Conservation (phyloP, 2,329 filamentous ascomycete genomes). For the Trichoderma citrinoviride region DNA sequence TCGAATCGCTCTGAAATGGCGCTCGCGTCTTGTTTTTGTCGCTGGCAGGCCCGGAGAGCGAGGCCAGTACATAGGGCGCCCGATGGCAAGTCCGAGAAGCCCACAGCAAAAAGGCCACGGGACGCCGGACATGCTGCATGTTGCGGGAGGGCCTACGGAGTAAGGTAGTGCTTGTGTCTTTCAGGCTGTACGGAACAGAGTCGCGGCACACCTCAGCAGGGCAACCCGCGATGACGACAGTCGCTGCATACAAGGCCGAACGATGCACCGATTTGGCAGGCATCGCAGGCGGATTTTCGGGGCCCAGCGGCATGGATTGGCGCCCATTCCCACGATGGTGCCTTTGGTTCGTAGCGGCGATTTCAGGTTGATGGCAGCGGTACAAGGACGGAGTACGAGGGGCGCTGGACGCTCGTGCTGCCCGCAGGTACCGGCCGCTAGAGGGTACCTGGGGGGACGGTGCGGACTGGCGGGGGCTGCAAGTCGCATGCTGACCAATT, state of each 20-base stretch:
- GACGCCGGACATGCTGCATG: slow-evolving; percentile 7
- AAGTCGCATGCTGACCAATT: slow-evolving; percentile 21
- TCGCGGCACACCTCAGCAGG: not conserved
- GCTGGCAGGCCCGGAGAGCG: not conserved
- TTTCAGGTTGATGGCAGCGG: no score
- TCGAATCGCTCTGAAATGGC: not conserved
- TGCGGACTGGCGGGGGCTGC: slow-evolving; percentile 9
- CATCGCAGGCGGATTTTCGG: not conserved
- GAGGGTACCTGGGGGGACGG: slow-evolving; percentile 5
- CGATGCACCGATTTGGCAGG: slow-evolving; percentile 6
- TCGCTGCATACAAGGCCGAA: not conserved
- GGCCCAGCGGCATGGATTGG: not conserved
- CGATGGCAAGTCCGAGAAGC: not conserved
- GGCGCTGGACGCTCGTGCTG: not conserved
- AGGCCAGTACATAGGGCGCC: not conserved
- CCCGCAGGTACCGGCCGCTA: not conserved
- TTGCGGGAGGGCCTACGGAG: not conserved
- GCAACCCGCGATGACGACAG: slow-evolving; percentile 12
- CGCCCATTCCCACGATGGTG: no score
- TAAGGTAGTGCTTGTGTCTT: not conserved
- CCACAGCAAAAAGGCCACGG: not conserved
- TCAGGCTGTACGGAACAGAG: no score
- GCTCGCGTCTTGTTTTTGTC: not conserved
- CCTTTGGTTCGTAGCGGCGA: no score
- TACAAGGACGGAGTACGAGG: not conserved